Conservation (phyloP, 2,329 filamentous ascomycete genomes). For the Aureobasidium vineae region DNA sequence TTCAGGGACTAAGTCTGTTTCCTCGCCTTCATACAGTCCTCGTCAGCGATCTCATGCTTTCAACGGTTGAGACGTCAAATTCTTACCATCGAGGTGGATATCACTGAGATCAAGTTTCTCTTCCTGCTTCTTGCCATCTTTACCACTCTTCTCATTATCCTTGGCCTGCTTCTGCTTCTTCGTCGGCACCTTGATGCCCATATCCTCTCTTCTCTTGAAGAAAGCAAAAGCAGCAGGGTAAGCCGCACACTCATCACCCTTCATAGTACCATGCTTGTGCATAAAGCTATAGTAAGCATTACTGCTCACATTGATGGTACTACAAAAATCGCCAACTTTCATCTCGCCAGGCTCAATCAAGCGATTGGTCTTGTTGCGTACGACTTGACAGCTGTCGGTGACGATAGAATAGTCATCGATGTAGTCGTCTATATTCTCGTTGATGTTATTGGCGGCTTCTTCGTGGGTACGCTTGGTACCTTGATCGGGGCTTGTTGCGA, state of each 20-base stretch:
- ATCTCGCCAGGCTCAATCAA: conserved; percentile 48
- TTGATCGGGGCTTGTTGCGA: background rate
- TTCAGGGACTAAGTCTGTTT: conserved; percentile 47
- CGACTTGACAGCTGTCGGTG: background rate
- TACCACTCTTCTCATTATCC: conserved; percentile 33
- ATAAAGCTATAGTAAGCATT: conserved; percentile 48
- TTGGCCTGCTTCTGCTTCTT: conserved; percentile 36
- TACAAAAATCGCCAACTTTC: conserved; percentile 47
- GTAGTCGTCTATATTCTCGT: background rate
- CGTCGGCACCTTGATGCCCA: conserved; percentile 44
- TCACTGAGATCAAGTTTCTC: conserved; percentile 24
- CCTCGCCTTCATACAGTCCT: conserved; percentile 43
- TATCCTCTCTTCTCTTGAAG: conserved; percentile 54
- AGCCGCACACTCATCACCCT: conserved; percentile 34
- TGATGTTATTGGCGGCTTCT: background rate
- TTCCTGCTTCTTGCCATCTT: background rate
- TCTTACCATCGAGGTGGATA: conserved; percentile 29
- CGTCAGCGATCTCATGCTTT: background rate
- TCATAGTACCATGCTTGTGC: conserved; percentile 45
- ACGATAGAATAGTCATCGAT: background rate
- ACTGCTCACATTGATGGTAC: conserved; percentile 40
- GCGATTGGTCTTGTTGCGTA: conserved; percentile 40
- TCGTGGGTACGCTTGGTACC: background rate
- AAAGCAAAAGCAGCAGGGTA: conserved; percentile 38
- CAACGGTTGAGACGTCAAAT: too few relatives aligned